phyloP scores from a whole-genome alignment of 2,329 filamentous ascomycete genomes.

The Coleophoma crateriformis region DNA sequence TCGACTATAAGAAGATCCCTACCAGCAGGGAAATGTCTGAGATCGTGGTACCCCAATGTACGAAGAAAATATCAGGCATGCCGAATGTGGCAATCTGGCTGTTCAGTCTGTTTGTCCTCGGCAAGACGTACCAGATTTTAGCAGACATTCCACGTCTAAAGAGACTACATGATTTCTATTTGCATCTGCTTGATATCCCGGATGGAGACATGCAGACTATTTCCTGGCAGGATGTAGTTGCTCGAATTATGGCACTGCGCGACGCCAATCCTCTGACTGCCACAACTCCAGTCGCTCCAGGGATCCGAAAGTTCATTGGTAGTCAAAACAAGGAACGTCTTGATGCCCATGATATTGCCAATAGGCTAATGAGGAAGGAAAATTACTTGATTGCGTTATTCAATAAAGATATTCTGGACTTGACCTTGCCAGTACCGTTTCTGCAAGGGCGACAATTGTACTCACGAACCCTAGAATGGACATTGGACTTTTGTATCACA shows the following conservation, averaged over 20 bases:
- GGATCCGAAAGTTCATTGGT: conserved; percentile 54
- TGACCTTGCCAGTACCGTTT: conserved; percentile 82
- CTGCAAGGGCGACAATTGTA: conserved; percentile 75
- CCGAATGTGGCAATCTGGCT: conserved; percentile 46
- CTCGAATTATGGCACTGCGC: conserved; percentile 62
- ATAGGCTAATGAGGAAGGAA: conserved; percentile 90
- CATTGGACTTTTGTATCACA: conserved; percentile 81
- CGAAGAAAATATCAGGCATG: conserved; percentile 31
- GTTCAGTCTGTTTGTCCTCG: conserved; percentile 60
- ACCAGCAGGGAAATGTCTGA: conserved; percentile 40
- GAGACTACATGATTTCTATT: conserved; percentile 65
- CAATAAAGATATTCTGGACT: conserved; percentile 91
- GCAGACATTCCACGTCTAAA: conserved; percentile 53
- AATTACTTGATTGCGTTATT: conserved; percentile 96
- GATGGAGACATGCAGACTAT: conserved; percentile 69
- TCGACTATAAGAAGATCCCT: conserved; percentile 58
- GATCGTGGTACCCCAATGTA: conserved; percentile 58
- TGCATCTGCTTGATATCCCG: conserved; percentile 60
- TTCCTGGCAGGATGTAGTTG: conserved; percentile 68
- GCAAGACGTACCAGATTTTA: conserved; percentile 50
- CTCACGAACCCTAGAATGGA: conserved; percentile 88
- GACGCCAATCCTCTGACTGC: conserved; percentile 66
- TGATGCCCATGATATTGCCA: conserved; percentile 95
- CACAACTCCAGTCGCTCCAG: conserved; percentile 46
- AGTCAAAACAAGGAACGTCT: conserved; percentile 90